phyloP scores from a whole-genome alignment of 202 grass and related monocot species.

The Cymbopogon flexuosus region DNA sequence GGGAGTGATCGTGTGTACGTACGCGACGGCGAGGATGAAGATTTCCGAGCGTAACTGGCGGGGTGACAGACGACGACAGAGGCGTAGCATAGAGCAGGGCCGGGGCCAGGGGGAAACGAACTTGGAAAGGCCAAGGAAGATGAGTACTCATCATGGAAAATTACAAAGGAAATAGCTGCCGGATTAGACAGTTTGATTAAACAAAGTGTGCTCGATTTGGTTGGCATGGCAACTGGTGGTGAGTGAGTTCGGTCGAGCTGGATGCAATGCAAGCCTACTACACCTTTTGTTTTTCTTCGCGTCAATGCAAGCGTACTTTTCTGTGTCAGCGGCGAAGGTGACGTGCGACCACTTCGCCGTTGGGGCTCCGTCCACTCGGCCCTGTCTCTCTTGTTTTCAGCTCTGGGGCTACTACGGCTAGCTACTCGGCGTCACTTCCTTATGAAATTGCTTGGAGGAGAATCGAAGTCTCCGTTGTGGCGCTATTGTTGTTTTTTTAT shows the following conservation, averaged over 20 bases:
- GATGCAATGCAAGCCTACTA: too few relatives aligned
- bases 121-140: neutral
- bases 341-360: slow-evolving; percentile 51
- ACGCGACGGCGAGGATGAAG: neutral
- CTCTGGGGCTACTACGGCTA: neutral
- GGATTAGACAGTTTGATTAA: neutral
- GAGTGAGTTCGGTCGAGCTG: slow-evolving; percentile 20
- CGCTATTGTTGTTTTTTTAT: neutral
- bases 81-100: too few relatives aligned
- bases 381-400: neutral
- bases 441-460: slow-evolving; percentile 30
- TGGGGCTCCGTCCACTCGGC: slow-evolving; percentile 31
- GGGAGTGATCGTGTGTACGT: neutral
- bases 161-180: neutral
- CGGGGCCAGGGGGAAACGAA: neutral
- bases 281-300: too few relatives aligned
- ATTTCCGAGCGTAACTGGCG: slow-evolving; percentile 24
- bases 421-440: neutral
- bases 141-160: neutral
- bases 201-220: slow-evolving; percentile 18
- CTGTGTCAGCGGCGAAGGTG: slow-evolving; percentile 35
- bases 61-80: neutral
- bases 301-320: slow-evolving; percentile 26
- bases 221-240: slow-evolving; percentile 12
- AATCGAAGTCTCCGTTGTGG: slow-evolving; percentile 32